Conservation (phyloP, 257 asterid species). For the Gentiana macrophylla region DNA sequence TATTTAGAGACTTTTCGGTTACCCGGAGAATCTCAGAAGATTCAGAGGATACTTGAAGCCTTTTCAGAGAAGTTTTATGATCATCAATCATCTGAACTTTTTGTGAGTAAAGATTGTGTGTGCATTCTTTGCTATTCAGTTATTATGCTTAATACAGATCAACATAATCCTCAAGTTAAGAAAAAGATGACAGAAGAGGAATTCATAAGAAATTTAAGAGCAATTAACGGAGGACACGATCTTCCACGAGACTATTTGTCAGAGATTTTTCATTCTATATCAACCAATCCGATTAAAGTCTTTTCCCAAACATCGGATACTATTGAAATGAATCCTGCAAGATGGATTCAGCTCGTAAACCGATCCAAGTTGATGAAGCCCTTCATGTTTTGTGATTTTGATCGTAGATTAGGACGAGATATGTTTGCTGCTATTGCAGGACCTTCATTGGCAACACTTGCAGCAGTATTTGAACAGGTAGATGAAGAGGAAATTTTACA, state of each 20-base stretch:
- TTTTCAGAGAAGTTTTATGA: constrained; percentile 89
- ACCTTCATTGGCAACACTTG: constrained; percentile 76
- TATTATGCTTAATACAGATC: constrained; percentile 93
- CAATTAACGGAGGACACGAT: constrained; percentile 75
- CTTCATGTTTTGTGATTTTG: constrained; percentile 44
- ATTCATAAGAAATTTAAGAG: constrained; percentile 66
- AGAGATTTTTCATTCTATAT: constrained; percentile 73
- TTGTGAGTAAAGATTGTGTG: constrained; percentile 68
- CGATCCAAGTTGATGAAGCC: constrained; percentile 52
- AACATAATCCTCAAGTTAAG: constrained; percentile 90
- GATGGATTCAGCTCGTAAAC: constrained; percentile 84
- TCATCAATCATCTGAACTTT: constrained; percentile 74
- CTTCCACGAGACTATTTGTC: constrained; percentile 85
- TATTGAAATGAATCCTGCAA: constrained; percentile 60
- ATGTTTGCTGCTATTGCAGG: constrained; percentile 86
- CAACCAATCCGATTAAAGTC: constrained; percentile 41
- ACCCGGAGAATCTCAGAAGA: constrained; percentile 92
- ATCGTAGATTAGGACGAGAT: constrained; percentile 74
- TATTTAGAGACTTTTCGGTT: constrained; percentile 70
- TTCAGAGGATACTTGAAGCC: constrained; percentile 78
- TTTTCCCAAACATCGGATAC: constrained; percentile 23
- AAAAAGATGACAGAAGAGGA: constrained; percentile 97
- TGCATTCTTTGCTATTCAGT: constrained; percentile 73
- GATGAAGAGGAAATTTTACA: constrained; percentile 82
- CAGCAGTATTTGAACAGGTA: constrained; percentile 70